Evolutionary conservation across 1,284 basidiomycete genomes (phyloP), one percentile per base, ranked within the genome.

Genomic region (Paramarasmius palmivorus): DNA sequence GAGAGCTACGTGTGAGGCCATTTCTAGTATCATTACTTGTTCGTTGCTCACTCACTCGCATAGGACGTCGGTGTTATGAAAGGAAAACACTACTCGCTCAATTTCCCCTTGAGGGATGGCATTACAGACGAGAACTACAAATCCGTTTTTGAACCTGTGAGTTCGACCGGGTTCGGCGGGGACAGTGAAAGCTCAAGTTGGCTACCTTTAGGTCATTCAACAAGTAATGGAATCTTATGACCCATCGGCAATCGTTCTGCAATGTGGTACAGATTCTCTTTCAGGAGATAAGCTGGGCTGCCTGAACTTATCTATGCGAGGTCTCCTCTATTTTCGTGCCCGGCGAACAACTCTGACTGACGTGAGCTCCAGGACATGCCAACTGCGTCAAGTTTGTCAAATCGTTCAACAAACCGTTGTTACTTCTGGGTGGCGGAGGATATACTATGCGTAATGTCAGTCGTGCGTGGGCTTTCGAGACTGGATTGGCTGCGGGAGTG

Each of bases 371-470:
- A 90, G 92, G 94, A 4, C 96, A 99, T 67, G 96, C 96, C 2
- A 94, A 95, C 64, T 99, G 96, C 61, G 96, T 99, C 22, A 90
- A 89, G 64, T 99, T 95, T 68, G 93, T 99, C 58, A 98, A 99
- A 68, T 93, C 90, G 1, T 98, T 99, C 75, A 91, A 93, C 63
- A 88, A 94, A 51, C 97, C 97, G 0, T 71, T 99, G 22, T 75
- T 99, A 14, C 78, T 99, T 41, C 84, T 99, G 8, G 97, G 97
- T 19, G 97, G 97, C 17, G 97, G 97, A 7, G 97, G 97, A 0
- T 99, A 99, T 71, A 99, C 97, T 1, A 98, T 99, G 84, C 89
- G 96, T 47, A 98, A 98, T 58, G 97, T 98, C 57, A 93, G 92
- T 59, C 83, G 97, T 46, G 92, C 93, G 8, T 99, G 97, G 97